Evolutionary conservation across 768 basidiomycete genomes (phyloP), one percentile per base, ranked within the genome.

Genomic region (Suillus americanus): DNA sequence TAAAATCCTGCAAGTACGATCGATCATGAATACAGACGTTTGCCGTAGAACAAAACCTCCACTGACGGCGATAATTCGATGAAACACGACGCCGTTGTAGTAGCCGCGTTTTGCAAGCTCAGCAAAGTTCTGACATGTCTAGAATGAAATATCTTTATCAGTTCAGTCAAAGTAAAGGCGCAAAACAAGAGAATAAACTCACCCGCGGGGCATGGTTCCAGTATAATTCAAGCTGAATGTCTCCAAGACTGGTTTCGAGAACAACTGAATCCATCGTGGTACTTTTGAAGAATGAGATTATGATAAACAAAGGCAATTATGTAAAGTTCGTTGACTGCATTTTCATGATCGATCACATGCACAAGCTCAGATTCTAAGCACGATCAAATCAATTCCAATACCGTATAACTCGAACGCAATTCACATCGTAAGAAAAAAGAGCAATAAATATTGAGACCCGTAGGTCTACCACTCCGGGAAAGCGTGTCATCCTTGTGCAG

Each of bases 401-500:
- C 8, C 3, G 38, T 38, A n/a, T n/a, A 38, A 30, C 41, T 20
- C 20, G 8, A 7, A 45, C 12, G 14, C 0, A 3, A 8, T 53
- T 53, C 14, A 28, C 25, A 51, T 43, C 18, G 28, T 51, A 16
- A 23, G 55, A 9, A 45, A 60, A 60, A 65, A 62, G 8, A 64
- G 35, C 2, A 78, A 76, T 77, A 77, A 77, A 77, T 77, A 77
- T 78, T 78, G 75, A 78, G 77, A 77, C 77, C 77, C 75, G 77
- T 78, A 78, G 75, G 77, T 77, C 77, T 90, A 90, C 90, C 89
- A 91, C 90, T 91, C 90, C 89, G 89, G 89, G 85, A 90, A 91
- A 93, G 91, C 91, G 92, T 96, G 95, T 95, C 95, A 96, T 97
- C 95, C 95, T 97, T 97, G 94, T 97, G 95, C 95, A 97, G 95